Conservation (phyloP, 352 stramenopile genomes). For the Phytopythium aichiense region DNA sequence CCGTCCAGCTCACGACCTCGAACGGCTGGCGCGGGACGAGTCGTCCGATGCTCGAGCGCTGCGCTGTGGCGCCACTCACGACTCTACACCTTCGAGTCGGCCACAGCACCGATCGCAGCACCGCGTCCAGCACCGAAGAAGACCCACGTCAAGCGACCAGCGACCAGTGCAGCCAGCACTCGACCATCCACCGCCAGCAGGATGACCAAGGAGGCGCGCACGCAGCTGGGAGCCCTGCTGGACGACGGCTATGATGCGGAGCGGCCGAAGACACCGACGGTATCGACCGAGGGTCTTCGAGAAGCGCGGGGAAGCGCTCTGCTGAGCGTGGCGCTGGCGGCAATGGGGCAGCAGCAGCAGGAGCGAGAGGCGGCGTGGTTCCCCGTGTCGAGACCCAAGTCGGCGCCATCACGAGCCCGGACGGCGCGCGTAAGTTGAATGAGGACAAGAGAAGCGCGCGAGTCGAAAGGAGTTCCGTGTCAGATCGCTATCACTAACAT, state of each 20-base stretch:
- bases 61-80: constrained; percentile 3
- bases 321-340: background rate
- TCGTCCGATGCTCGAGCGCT: constrained; percentile 8
- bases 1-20: background rate
- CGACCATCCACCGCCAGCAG: background rate
- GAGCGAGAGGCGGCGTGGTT: background rate
- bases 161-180: background rate
- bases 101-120: background rate
- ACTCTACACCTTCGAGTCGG: constrained; percentile 3
- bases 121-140: background rate
- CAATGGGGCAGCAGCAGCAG: constrained; percentile 2
- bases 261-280: background rate
- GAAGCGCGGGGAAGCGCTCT: background rate
- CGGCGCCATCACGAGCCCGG: constrained; percentile 2
- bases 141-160: background rate
- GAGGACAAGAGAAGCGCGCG: background rate
- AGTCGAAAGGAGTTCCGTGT: background rate
- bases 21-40: background rate
- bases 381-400: constrained; percentile 8
- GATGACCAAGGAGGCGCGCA: constrained; percentile 1
- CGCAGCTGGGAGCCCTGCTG: constrained; percentile 3
- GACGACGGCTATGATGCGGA: background rate
- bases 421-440: background rate
- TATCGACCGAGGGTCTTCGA: background rate
- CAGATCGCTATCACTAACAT: background rate